Evolutionary conservation across 164 flowering plant species (phyloP), one percentile per base, ranked within the genome.

Genomic region (Dillenia turbinata): DNA sequence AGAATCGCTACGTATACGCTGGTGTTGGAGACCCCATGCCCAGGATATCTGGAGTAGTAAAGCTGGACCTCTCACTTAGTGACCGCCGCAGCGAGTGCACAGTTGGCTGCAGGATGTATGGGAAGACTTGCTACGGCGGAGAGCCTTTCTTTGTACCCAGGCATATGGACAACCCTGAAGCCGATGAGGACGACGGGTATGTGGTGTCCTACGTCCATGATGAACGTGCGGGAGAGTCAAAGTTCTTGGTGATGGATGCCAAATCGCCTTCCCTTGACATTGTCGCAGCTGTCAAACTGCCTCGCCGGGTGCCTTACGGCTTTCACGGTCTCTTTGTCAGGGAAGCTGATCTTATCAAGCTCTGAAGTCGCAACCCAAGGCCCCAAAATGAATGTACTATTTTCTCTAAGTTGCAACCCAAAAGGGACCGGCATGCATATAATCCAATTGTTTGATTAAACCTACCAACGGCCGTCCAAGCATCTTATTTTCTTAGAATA

Each of bases 241-340:
- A 55, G 68, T 87, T 92, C 66, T 46, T 89, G 73, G 90, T 89
- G 49, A 89, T 89, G 96, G 86, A 91, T 66, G 88, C 96, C 0
- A 80, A 79, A 66, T 84, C 97, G 1, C 92, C 93, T 2, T 48
- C 59, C 14, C 87, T 92, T 19, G 89, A 89, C 0, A 59, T 84
- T 54, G 85, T 89, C 60, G 95, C 92, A 2, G 68, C 76, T 9
- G 92, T 88, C 55, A 82, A 70, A 66, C 70, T 92, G 45, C 95
- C 98, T 0, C 71, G 64, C 14, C 71, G 95, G 26, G 98, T 92
- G 10, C 98, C 96, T 7, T 87, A 80, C 55, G 95, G 98, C 0
- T 92, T 92, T 61, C 98, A 92, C 52, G 98, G 98, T 8, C 68
- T 83, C 4, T 92, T 89, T 49, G 85, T 89, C 15, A 63, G 67